phyloP scores from a whole-genome alignment of 2,329 filamentous ascomycete genomes.

The Verticillium longisporum region DNA sequence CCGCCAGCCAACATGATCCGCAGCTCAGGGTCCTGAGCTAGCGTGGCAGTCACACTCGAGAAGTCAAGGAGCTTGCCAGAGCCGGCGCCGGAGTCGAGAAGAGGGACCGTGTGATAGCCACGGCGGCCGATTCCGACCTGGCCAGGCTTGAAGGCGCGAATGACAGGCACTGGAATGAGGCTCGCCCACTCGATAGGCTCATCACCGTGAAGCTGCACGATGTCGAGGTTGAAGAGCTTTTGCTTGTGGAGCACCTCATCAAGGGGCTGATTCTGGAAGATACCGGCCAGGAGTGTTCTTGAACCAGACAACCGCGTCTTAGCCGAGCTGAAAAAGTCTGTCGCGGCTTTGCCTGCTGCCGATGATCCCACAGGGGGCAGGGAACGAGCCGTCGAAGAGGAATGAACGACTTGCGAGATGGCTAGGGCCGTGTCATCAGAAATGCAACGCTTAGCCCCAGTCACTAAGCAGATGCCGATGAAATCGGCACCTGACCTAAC shows the following conservation, averaged over 20 bases:
- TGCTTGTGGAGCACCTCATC: constrained; percentile 76
- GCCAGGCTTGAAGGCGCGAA: constrained; percentile 74
- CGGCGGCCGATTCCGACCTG: constrained; percentile 65
- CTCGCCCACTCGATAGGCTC: constrained; percentile 90
- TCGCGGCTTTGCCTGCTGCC: constrained; percentile 20
- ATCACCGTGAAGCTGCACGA: constrained; percentile 87
- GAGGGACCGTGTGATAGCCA: constrained; percentile 75
- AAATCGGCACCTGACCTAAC: constrained; percentile 84
- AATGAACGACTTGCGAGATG: constrained; percentile 74
- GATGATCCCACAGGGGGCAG: background rate
- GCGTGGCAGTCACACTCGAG: constrained; percentile 56
- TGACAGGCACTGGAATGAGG: constrained; percentile 82
- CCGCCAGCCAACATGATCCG: constrained; percentile 80
- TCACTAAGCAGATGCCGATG: constrained; percentile 86
- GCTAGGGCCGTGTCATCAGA: constrained; percentile 68
- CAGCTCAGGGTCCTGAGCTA: constrained; percentile 64
- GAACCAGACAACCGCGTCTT: constrained; percentile 40
- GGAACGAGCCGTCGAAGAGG: constrained; percentile 46
- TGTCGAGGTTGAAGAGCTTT: constrained; percentile 67
- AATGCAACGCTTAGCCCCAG: constrained; percentile 73
- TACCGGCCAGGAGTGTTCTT: constrained; percentile 76
- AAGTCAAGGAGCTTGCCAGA: constrained; percentile 74
- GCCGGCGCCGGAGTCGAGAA: constrained; percentile 82
- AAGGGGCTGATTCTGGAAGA: constrained; percentile 88
- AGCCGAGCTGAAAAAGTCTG: constrained; percentile 67